Evolutionary conservation across 2,329 filamentous ascomycete genomes (phyloP), one percentile per base, ranked within the genome.

Genomic region (Diaporthe caulivora): DNA sequence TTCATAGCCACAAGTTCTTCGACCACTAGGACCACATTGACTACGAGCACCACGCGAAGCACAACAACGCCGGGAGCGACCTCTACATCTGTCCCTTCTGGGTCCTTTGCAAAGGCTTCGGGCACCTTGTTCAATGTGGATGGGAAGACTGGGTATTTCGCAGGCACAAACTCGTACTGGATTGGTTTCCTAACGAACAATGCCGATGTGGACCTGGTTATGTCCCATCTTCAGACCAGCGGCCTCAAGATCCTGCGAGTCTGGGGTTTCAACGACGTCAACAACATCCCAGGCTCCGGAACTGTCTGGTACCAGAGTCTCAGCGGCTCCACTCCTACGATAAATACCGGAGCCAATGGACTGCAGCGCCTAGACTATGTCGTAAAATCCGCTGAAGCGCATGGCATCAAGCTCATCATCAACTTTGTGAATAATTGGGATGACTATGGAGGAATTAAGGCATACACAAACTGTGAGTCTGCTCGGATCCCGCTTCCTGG

Each of bases 361-460:
- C 86, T 93, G 10, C 86, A 91, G 79, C 87, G 90, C 21, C 87
- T 93, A 1, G 92, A 93, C 78, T 89, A 89, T 64, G 90, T 93
- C 1, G 90, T 93, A 71, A 79, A 85, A 51, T 84, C 87, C 0
- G 91, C 91, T 8, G 90, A 91, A 79, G 83, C 85, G 68, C 84
- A 88, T 69, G 88, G 88, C 6, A 84, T 93, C 77, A 91, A 91
- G 79, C 82, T 92, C 9, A 91, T 93, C 75, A 87, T 91, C 79
- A 88, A 89, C 77, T 89, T 92, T 51, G 89, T 93, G 70, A 93
- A 93, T 82, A 90, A 93, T 81, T 93, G 91, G 91, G 84, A 84
- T 54, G 92, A 93, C 77, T 92, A 92, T 54, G 91, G 90, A 34
- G 90, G 91, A 58, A 91, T 92, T 82, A 83, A 84, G 21, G 87